Evolutionary conservation across 2,329 filamentous ascomycete genomes (phyloP).

Genomic region (Calonectria ilicicola): DNA sequence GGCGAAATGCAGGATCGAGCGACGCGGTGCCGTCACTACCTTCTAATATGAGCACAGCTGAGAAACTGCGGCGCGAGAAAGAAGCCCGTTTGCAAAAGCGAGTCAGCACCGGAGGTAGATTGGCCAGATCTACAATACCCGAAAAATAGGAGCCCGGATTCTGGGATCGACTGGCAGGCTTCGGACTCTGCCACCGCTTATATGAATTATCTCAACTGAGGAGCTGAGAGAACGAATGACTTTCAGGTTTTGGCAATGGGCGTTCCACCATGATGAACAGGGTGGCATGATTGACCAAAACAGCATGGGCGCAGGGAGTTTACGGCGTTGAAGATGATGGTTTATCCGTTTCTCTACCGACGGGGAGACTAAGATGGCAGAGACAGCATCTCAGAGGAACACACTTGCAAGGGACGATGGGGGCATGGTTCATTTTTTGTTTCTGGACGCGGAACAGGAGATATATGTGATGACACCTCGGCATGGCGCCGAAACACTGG

Average conservation of each 20-base stretch:
- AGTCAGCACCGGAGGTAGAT: constrained; percentile 80
- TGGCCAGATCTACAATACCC: constrained; percentile 74
- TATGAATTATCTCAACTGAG: constrained; percentile 45
- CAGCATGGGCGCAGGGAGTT: constrained; percentile 39
- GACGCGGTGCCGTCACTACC: constrained; percentile 76
- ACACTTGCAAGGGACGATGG: constrained; percentile 27
- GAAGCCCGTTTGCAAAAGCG: constrained; percentile 81
- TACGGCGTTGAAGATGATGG: constrained; percentile 36
- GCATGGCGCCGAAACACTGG: not conserved
- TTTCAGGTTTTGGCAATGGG: constrained; percentile 29
- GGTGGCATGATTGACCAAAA: constrained; percentile 37
- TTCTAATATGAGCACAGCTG: constrained; percentile 53
- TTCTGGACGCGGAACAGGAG: constrained; percentile 17
- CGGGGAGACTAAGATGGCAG: constrained; percentile 9
- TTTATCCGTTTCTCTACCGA: constrained; percentile 19
- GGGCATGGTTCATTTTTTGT: constrained; percentile 14
- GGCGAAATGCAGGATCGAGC: constrained; percentile 57
- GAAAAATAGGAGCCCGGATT: constrained; percentile 65
- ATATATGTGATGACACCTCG: constrained; percentile 9
- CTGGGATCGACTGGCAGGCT: constrained; percentile 53
- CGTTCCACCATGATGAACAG: constrained; percentile 35
- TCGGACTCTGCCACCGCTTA: constrained; percentile 52
- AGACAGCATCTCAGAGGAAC: constrained; percentile 18
- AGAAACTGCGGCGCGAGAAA: constrained; percentile 70
- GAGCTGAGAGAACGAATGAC: constrained; percentile 34